Base-by-base conservation (phyloP, 2,329 filamentous ascomycete genomes). In the Beauveria rudraprayagi region DNA sequence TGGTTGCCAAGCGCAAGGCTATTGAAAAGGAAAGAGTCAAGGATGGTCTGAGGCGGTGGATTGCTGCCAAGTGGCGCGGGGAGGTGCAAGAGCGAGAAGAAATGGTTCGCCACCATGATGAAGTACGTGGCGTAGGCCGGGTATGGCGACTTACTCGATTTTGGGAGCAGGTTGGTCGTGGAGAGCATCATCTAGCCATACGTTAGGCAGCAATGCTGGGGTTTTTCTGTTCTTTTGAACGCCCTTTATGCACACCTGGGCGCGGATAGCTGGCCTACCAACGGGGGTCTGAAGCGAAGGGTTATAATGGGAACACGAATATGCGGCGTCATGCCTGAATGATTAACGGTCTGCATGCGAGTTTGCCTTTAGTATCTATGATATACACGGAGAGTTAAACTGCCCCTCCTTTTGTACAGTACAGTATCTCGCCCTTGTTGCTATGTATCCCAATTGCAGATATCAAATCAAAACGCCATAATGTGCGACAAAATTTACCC, bases 21-120 rank as follows among this genome's bases (percentile, higher is more conserved):
- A 78, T 90, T 17, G 87, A 90, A 73, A 81, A 81, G 66, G 86
- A 90, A 73, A 78, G 79, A 63, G 77, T 90, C 48, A 90, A 89
- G 69, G 87, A 90, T 67, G 80, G 80, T 17, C 71, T 91, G 63
- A 75, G 86, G 43, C 78, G 79, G 14, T 90, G 86, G 85, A 79
- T 90, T 2, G 86, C 81, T 34, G 75, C 71, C n/a, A 81, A 82
- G 28, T 84, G 80, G 81, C 76, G 72, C 46, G 74, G 80, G 22
- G 77, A 83, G 70, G 81, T 84, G 3, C 72, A 72, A 60, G 76
- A 80, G 68, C 73, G 77, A 51, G 77, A 77, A 66, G 77, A 84
- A 68, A 73, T 76, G 59, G 72, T 81, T 26, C 75, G 71, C 63
- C 69, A 67, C 62, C 77, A 75, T 70, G 78, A 84, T 64, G 82